Evolutionary conservation across 805 yeast genomes (phyloP), one percentile per base, ranked within the genome.

Genomic region (Lipomyces kockii): DNA sequence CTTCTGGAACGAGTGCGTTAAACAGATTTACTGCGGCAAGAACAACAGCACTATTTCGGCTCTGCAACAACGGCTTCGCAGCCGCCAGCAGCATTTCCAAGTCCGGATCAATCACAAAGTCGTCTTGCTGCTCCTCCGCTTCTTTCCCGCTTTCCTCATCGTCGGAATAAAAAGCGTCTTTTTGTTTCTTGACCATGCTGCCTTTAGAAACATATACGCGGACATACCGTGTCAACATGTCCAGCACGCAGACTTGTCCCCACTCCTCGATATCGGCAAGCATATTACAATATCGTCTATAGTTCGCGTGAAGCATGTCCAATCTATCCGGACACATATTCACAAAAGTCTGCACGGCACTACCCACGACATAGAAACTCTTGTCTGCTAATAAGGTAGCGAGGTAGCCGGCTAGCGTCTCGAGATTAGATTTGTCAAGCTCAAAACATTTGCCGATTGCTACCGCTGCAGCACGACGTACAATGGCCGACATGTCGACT

Each of bases 401-500:
- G 58, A 93, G 77, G 53, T 66, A 64, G 1, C 80, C 84, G 8
- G 83, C 71, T 46, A 91, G 76, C 63, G 87, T 90, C 8, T 80
- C 81, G 25, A 79, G 77, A 46, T 81, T 80, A 0, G 85, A 79
- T 2, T 82, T 76, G 14, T 80, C 83, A 8, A 83, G 79, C 63
- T 80, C 81, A 67, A 77, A 80, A 35, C 86, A 76, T 63, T 90
- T 91, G 3, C 87, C 83, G 39, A 92, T 82, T 0, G 97, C 90
- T 59, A 89, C 82, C 1, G 94, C 92, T 1, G 94, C 86, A 1
- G 97, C 89, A 43, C 88, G 80, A 70, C 98, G 83, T 2, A 95
- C 99, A 17, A 84, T 75, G 0, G 97, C 87, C 8, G 95, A 87
- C 2, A 87, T 83, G 75, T 95, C 99, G 8, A 83, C 78, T 2